A percentile compares a stretch with the other conserved stretches of the same genome.
phyloP scores from a whole-genome alignment of 768 basidiomycete species.

The Leccinellum rugosiceps region DNA sequence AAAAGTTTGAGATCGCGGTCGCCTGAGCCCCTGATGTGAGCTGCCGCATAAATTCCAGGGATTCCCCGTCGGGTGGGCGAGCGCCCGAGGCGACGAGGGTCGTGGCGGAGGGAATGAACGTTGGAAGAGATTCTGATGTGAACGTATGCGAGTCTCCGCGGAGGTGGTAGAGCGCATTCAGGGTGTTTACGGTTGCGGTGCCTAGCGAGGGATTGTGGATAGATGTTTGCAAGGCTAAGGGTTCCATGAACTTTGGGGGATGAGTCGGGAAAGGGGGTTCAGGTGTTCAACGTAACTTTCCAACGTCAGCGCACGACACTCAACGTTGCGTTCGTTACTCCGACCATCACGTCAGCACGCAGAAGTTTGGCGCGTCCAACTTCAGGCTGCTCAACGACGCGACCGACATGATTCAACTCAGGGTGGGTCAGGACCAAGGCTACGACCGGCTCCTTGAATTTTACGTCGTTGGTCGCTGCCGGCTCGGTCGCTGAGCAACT shows the following conservation, averaged over 20 bases:
- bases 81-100: slow-evolving; percentile 9
- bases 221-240: slow-evolving; percentile 6
- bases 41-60: slow-evolving; percentile 10
- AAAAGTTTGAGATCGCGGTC: slow-evolving; percentile 37
- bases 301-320: neutral
- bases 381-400: neutral
- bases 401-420: neutral
- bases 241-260: neutral
- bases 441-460: neutral
- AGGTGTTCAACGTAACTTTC: neutral
- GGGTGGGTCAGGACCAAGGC: neutral
- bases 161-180: slow-evolving; percentile 4
- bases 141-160: neutral
- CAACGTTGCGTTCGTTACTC: neutral
- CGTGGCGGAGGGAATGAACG: slow-evolving; percentile 13
- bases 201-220: neutral
- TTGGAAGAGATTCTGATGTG: slow-evolving; percentile 2
- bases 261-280: neutral
- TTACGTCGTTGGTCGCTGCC: neutral
- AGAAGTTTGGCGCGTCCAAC: neutral
- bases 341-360: slow-evolving; percentile 8
- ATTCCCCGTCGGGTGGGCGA: slow-evolving; percentile 4
- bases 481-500: neutral
- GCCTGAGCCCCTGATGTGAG: slow-evolving; percentile 40
- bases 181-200: slow-evolving; percentile 7